These are phyloP conservation scores for Vitis cinerea DNA, from an alignment of 164 flowering plant genomes.

Conservation along the genomic window DNA sequence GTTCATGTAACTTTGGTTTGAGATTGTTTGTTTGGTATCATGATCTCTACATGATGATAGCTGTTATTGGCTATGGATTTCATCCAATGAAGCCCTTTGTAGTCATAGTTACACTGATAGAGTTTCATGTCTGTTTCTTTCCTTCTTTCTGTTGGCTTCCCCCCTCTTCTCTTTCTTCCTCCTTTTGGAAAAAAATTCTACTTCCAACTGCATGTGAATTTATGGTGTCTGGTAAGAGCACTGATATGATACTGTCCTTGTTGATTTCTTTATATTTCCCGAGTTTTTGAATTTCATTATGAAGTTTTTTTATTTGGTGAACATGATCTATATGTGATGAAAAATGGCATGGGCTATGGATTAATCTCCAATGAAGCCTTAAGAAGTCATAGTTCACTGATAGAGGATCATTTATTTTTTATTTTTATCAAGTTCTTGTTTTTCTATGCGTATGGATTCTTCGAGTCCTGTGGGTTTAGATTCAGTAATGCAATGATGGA, in stretches of 20 bases:
- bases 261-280: slow-evolving; percentile 1
- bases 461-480: no score
- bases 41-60: slow-evolving; percentile 33
- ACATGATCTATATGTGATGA: slow-evolving; percentile 18
- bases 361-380: slow-evolving; percentile 20
- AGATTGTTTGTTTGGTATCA: neutral
- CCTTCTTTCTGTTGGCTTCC: neutral
- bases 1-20: no score
- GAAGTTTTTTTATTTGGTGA: neutral
- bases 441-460: no score
- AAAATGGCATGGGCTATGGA: slow-evolving; percentile 21
- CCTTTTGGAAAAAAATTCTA: neutral
- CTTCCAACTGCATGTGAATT: neutral
- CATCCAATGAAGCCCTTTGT: slow-evolving; percentile 26
- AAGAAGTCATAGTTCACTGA: slow-evolving; percentile 36
- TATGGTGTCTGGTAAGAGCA: neutral
- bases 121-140: slow-evolving; percentile 3
- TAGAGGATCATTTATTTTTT: slow-evolving; percentile 7
- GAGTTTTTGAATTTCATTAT: no score
- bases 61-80: slow-evolving; percentile 18
- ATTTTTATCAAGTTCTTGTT: neutral
- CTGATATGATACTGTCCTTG: neutral
- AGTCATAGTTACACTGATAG: slow-evolving; percentile 44
- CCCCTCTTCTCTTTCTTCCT: neutral
- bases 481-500: no score